Base-by-base conservation (phyloP, 768 basidiomycete species). In the Rhizopogon vesiculosus region DNA sequence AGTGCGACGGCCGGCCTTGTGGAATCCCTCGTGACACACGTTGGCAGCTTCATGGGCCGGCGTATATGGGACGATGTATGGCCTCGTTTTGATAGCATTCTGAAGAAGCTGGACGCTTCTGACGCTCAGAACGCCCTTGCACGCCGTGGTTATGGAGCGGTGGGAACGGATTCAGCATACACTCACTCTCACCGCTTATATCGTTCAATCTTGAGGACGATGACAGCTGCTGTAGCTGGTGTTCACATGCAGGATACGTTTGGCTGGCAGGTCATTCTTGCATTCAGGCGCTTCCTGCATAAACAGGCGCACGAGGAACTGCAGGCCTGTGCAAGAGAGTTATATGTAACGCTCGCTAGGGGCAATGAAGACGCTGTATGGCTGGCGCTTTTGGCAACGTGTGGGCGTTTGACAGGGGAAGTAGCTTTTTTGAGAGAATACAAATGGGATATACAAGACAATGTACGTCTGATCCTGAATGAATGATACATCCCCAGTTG, bases 31-130 rank as follows among this genome's bases (percentile, higher is more conserved):
- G 81, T 84, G 0, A 72, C 64, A 39, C 76, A 90, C 60, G 81
- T 85, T 28, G 97, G 95, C 25, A 82, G 81, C 53, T 97, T 91
- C 72, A 95, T 98, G 90, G 80, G 80, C 48, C 76, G 83, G 35
- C 77, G 89, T 53, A 80, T 98, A 33, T 89, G 94, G 83, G 92
- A 97, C 60, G 91, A 98, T 59, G 80, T 93, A 18, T 98, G 96
- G 95, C 96, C 96, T 1, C 82, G 79, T 42, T 91, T 96, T 66
- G 75, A 72, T 40, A 63, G 59, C 8, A 76, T 97, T 55, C 71
- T 98, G 40, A 69, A 67, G 2, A 75, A 72, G 18, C 77, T 93
- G 19, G 82, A 85, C 54, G 69, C 68, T n/a, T 83, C 78, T 8
- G 92, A 96, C 60, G 66, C 76, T 41, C 72, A 74, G 16, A 91